phyloP scores from a whole-genome alignment of 164 flowering plant species.

The Tetrastigma voinierianum region DNA sequence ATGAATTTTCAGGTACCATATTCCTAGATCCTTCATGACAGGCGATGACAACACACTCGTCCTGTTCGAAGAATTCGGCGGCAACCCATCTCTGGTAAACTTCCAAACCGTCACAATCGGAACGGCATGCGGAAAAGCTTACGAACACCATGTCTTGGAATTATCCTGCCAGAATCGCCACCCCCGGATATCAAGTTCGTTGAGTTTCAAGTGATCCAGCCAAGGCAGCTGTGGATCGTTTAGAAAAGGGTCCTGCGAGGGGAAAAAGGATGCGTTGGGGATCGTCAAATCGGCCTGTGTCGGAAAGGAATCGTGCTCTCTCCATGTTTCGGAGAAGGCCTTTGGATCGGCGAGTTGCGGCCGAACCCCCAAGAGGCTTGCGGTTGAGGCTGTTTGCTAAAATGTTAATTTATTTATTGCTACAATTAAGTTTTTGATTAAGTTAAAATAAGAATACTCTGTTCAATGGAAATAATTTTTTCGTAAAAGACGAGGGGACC shows the following conservation, averaged over 20 bases:
- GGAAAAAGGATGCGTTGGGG: neutral
- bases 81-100: conserved; percentile 13
- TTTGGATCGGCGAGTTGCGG: conserved; percentile 30
- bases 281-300: conserved; percentile 34
- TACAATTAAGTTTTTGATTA: too few relatives aligned
- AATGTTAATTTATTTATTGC: neutral
- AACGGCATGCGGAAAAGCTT: conserved; percentile 3
- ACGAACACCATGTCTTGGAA: conserved; percentile 14
- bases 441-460: too few relatives aligned
- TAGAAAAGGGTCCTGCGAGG: conserved; percentile 19
- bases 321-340: conserved; percentile 28
- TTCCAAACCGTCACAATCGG: conserved; percentile 11
- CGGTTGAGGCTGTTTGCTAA: conserved; percentile 58
- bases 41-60: conserved; percentile 12
- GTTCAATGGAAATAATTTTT: too few relatives aligned
- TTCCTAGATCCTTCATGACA: conserved; percentile 3
- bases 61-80: conserved; percentile 21
- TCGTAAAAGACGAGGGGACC: too few relatives aligned
- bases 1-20: conserved; percentile 10
- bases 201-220: conserved; percentile 29
- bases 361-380: conserved; percentile 21
- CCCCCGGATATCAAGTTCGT: conserved; percentile 19
- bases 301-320: conserved; percentile 40
- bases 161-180: conserved; percentile 15
- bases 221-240: conserved; percentile 21